Base-by-base conservation (phyloP, 495 filamentous ascomycete species). In the Hypomontagnella submonticulosa region DNA sequence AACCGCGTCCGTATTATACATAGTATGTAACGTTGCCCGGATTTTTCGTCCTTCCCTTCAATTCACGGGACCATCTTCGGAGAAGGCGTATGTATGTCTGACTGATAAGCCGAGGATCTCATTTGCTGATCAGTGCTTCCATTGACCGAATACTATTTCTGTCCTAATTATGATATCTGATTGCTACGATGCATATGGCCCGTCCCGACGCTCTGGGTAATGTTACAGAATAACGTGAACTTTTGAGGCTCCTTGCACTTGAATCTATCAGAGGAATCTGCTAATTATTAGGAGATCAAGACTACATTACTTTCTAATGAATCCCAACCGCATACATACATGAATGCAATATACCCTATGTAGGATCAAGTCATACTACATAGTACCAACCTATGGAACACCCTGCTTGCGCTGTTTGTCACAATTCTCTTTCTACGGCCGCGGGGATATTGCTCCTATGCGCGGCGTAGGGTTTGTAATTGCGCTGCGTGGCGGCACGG, bases 11-110 rank as follows among this genome's bases (percentile, higher is more conserved):
- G n/a, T n/a, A n/a, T n/a, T n/a, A n/a, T 38, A 11, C 41, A 42
- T 47, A 4, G 30, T 63, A 68, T 68, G 65, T 68, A 68, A 68
- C 65, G 65, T 68, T 68, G 65, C 65, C 59, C 54, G 46, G 23
- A 3, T 42, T 49, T 41, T n/a, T 8, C 27, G 19, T 27, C 36
- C 13, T 43, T 36, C 50, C 51, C 23, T 27, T 27, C 23, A 27
- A 27, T 44, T 5, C 19, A 60, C 47, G 16, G 36, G 50, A 4
- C 43, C 13, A 32, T 15, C 34, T 42, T 43, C 16, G 19, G 30
- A 19, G 12, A 40, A 53, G 7, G 40, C 40, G 16, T 38, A 49
- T 20, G 41, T 43, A 27, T 27, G 23, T 27, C 23, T 27, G 23
- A 27, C 18, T 43, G 37, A 16, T 10, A 32, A 32, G 40, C 38